A percentile compares a stretch with the other conserved stretches of the same genome.
phyloP scores from a whole-genome alignment of 331 rosid genomes.

The Erythrophleum ivorense region DNA sequence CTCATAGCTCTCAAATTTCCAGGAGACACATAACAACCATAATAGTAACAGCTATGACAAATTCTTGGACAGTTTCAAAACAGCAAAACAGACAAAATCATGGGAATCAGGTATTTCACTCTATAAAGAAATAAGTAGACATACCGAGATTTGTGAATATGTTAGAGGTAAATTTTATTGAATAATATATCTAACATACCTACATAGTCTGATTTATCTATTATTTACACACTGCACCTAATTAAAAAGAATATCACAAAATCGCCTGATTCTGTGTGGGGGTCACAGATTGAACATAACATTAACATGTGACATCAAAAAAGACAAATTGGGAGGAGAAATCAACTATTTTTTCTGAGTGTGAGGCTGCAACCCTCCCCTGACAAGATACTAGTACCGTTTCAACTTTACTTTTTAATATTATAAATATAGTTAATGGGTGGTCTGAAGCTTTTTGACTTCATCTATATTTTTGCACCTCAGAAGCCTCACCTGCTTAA shows the following conservation, averaged over 20 bases:
- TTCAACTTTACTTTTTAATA: constrained; percentile 12
- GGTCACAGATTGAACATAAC: constrained; percentile 50
- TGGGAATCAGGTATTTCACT: neutral
- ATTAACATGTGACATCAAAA: constrained; percentile 63
- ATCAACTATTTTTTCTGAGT: constrained; percentile 32
- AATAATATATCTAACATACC: neutral
- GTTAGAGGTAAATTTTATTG: no score
- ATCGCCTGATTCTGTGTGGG: constrained; percentile 27
- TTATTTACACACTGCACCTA: no score
- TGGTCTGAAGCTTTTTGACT: constrained; percentile 45
- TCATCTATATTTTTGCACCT: constrained; percentile 51
- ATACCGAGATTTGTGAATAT: no score
- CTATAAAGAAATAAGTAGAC: no score
- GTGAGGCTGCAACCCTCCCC: constrained; percentile 33
- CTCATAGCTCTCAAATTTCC: constrained; percentile 30
- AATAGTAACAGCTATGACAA: neutral
- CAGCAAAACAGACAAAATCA: constrained; percentile 43
- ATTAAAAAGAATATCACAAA: neutral
- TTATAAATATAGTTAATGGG: constrained; percentile 36
- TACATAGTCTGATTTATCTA: neutral
- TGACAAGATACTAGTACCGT: constrained; percentile 45
- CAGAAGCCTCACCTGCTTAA: constrained; percentile 50
- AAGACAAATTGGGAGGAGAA: constrained; percentile 62
- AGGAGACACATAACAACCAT: neutral
- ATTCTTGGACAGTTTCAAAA: constrained; percentile 29